Evolutionary conservation across 768 basidiomycete genomes (phyloP).

Genomic region (Leccinum variicolor): DNA sequence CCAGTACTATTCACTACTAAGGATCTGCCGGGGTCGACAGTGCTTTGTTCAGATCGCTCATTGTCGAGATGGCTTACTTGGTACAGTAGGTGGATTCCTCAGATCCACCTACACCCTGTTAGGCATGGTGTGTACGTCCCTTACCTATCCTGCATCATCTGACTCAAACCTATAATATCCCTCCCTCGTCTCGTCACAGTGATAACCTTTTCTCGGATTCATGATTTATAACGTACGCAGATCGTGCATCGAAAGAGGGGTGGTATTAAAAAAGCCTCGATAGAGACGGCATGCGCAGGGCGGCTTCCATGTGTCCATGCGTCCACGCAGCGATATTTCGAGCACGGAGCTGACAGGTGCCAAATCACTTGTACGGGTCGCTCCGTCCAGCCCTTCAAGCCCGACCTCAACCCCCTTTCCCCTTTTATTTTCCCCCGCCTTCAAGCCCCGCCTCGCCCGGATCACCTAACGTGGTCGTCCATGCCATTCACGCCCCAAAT

Average conservation of each 20-base stretch:
- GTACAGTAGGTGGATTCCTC: neutral
- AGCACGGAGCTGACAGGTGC: neutral
- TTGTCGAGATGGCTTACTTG: neutral
- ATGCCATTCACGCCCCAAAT: neutral
- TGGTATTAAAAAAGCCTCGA: neutral
- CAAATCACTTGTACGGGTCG: neutral
- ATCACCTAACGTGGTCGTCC: neutral
- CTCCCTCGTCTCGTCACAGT: neutral
- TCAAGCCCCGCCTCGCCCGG: neutral
- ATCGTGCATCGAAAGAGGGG: neutral
- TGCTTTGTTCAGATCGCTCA: neutral
- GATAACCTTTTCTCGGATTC: neutral
- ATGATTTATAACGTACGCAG: neutral
- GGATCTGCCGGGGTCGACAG: neutral
- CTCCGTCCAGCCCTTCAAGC: neutral
- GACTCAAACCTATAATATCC: neutral
- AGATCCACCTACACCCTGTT: neutral
- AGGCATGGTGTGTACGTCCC: neutral
- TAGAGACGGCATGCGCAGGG: neutral
- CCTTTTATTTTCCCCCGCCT: neutral
- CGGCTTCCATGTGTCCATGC: neutral
- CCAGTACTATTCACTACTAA: neutral
- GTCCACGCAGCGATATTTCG: neutral
- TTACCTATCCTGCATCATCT: neutral
- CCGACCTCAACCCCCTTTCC: neutral